Evolutionary conservation across 257 asterid species (phyloP), one percentile per base, ranked within the genome.

Genomic region (Sherardia arvensis): DNA sequence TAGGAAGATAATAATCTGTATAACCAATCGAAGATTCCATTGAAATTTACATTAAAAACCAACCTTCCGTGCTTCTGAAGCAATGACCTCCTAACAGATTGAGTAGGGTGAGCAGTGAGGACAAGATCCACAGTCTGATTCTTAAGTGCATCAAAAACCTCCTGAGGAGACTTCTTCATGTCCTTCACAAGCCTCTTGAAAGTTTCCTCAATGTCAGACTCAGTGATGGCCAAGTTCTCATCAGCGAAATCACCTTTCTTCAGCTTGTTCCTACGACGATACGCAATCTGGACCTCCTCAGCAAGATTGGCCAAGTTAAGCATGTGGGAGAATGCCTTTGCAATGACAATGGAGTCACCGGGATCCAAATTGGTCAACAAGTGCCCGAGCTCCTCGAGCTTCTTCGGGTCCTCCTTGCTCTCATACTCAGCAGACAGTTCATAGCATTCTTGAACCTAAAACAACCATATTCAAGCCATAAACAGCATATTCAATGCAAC

Each of bases 91-190:
- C 85, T 70, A 36, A 74, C 61, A 58, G 85, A 71, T 57, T 80
- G 85, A 57, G 85, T 80, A 29, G 85, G 85, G 62, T 80, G 85
- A 66, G 85, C 85, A 71, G 85, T 80, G 43, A 80, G 59, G 66
- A 80, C 85, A 40, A 80, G 74, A 71, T 80, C 85, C 62, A 80
- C 82, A 1, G 85, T 80, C 72, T 80, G 85, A 69, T 80, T 80
- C 74, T 76, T 80, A n/a, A 80, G 45, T 10, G 85, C 85, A 34
- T 80, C 78, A 68, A 80, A 80, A 40, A 80, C 80, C 68, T 80
- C 82, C 61, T 77, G 62, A 33, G 85, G 85, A 56, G 85, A 76
- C 60, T 77, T 80, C 25, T 71, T 71, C 69, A 80, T 43, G n/a
- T 76, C 82, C 17, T 12, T 45, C 20, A 80, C 82, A 59, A 80